Conservation (phyloP, 2,329 filamentous ascomycete species). For the Emmonsiellopsis sp. region DNA sequence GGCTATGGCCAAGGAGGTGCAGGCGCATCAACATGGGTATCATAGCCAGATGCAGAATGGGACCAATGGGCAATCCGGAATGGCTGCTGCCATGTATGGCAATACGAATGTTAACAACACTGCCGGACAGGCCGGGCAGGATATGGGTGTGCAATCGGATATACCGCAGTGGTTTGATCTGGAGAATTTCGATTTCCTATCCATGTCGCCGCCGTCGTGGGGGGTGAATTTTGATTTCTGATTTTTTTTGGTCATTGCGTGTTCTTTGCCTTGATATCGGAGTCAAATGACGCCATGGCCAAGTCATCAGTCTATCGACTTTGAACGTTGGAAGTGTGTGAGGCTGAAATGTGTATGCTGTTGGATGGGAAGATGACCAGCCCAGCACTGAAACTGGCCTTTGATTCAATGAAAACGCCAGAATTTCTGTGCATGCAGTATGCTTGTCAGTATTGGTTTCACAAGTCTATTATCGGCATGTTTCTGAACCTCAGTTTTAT, state of each 20-base stretch:
- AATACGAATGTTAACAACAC: neutral
- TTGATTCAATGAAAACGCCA: too few species aligned
- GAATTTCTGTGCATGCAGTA: too few species aligned
- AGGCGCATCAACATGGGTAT: neutral
- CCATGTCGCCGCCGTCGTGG: conserved; percentile 10
- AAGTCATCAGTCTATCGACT: neutral
- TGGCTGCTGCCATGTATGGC: neutral
- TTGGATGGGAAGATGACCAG: too few species aligned
- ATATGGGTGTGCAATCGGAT: conserved; percentile 4
- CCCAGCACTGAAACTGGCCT: neutral
- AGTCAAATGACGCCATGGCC: neutral
- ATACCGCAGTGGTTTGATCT: conserved; percentile 8
- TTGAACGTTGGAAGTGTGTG: too few species aligned
- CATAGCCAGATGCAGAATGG: neutral
- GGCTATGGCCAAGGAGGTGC: too few species aligned
- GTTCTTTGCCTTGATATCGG: neutral
- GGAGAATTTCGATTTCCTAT: conserved; percentile 11
- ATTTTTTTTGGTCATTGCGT: neutral
- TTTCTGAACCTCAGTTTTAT: too few species aligned
- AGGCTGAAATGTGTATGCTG: too few species aligned
- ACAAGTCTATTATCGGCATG: neutral
- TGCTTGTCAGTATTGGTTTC: too few species aligned
- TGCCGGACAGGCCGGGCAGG: neutral
- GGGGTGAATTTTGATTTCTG: conserved; percentile 4
- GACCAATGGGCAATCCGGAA: neutral